Evolutionary conservation across 208 protist species (phyloP).

Genomic region (Acanthamoeba sp.): DNA sequence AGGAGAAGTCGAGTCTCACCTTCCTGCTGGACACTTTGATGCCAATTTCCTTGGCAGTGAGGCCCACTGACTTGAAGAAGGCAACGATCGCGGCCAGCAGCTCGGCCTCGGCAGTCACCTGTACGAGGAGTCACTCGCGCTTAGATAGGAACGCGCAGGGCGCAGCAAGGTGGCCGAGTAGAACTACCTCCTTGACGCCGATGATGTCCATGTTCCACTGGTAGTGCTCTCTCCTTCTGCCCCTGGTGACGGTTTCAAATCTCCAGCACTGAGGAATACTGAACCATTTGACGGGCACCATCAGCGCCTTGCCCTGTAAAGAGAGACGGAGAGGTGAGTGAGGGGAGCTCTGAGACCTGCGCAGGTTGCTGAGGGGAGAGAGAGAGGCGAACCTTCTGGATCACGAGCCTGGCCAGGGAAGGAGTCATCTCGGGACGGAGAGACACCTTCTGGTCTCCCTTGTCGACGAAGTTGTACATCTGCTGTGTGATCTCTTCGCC

Average conservation of each 20-base stretch:
- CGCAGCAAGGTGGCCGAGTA: not conserved
- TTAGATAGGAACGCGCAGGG: not conserved
- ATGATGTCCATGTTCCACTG: slow-evolving; percentile 98
- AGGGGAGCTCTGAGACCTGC: too few species aligned
- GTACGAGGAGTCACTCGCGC: not conserved
- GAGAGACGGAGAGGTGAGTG: too few species aligned
- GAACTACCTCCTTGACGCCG: slow-evolving; percentile 90
- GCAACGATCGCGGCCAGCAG: slow-evolving; percentile 92
- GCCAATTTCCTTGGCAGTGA: slow-evolving; percentile 94
- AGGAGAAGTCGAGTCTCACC: not conserved
- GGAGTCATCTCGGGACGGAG: slow-evolving; percentile 97
- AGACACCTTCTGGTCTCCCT: slow-evolving; percentile 93
- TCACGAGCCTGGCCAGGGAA: slow-evolving; percentile 92
- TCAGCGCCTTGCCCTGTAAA: slow-evolving; percentile 89
- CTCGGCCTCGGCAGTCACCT: slow-evolving; percentile 94
- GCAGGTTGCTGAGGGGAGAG: not conserved
- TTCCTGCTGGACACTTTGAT: slow-evolving; percentile 88
- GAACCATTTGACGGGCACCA: slow-evolving; percentile 96
- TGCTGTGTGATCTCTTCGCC: slow-evolving; percentile 97
- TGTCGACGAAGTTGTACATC: slow-evolving; percentile 97
- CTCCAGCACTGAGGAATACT: slow-evolving; percentile 97
- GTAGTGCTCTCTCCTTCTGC: slow-evolving; percentile 96
- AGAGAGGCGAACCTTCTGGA: not conserved
- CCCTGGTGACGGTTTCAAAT: slow-evolving; percentile 94
- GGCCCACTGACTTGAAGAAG: slow-evolving; percentile 87